Base-by-base conservation (phyloP, 768 basidiomycete genomes). In the Amanita muscaria region DNA sequence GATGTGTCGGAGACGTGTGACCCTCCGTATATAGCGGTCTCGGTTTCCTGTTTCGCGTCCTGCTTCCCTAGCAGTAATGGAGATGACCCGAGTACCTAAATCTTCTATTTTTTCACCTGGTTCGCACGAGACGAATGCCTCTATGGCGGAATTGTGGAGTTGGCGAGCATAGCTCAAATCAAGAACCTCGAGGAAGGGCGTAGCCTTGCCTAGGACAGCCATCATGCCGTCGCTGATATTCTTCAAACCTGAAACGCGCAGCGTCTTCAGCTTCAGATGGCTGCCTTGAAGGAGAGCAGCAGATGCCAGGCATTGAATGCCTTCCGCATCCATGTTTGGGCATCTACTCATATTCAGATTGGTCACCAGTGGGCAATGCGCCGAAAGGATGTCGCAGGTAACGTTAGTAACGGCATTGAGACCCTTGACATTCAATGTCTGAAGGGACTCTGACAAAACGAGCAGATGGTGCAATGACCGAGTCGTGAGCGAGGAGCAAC, bases 161-260 rank as follows among this genome's bases (percentile, higher is more conserved):
- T 79, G 73, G 23, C 72, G 72, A 46, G 75, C 69, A 55, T 86
- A 84, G 62, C 83, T 86, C 49, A 91, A 63, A 60, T 93, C 90
- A 16, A 93, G 66, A 14, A 88, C 75, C 59, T 89, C 85, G 16
- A 93, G 72, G 53, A 69, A 65, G 15, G 86, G 85, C 0, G 84
- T 73, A 2, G 76, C 80, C 51, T 66, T 74, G 5, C 83, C 89
- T 27, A 92, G 65, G 8, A 65, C 62, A n/a, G 67, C 59, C 74
- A 93, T 74, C 53, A 73, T 72, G 9, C 67, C 64, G 53, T 85
- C 82, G 12, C 71, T 64, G 40, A 80, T 60, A 42, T 75, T 65
- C 55, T 71, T 76, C 47, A 96, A 58, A 1, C 85, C 88, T 5
- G 76, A 82, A 21, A 91, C 49, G 18, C 78, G 67, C 23, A 94